Evolutionary conservation across 306 rosid species (phyloP).

Genomic region (Sophora flavescens): DNA sequence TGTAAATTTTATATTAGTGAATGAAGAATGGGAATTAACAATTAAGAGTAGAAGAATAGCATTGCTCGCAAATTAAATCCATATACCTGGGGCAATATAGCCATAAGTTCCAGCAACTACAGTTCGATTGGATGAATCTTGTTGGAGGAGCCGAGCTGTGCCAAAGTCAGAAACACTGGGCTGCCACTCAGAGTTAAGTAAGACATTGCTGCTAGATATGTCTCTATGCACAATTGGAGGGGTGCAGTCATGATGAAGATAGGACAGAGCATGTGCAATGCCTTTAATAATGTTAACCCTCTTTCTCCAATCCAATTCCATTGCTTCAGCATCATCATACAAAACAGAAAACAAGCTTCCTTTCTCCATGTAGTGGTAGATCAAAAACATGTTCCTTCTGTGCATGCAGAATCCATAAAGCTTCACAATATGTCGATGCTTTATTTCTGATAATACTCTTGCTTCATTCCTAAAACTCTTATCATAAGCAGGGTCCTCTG

Average conservation of each 20-base stretch:
- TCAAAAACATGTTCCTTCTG: slow-evolving; percentile 13
- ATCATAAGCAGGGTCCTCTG: background rate
- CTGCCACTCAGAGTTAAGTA: background rate
- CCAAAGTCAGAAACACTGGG: background rate
- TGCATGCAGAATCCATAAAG: background rate
- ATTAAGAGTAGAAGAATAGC: too few species aligned
- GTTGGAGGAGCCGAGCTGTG: background rate
- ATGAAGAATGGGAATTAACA: too few species aligned
- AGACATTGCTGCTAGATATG: background rate
- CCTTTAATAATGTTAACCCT: slow-evolving; percentile 11
- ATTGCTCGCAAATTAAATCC: too few species aligned
- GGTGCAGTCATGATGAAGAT: background rate
- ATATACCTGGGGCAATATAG: slow-evolving; percentile 17
- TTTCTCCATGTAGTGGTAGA: slow-evolving; percentile 19
- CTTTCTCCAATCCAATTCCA: background rate
- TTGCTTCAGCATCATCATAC: background rate
- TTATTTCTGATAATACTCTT: background rate
- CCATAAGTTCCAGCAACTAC: slow-evolving; percentile 5
- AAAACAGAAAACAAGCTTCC: slow-evolving; percentile 32
- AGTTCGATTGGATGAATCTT: background rate
- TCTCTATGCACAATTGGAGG: background rate
- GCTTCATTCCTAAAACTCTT: slow-evolving; percentile 16
- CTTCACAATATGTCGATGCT: background rate
- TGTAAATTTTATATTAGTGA: too few species aligned
- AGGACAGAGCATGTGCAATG: background rate